Conservation (phyloP, 192 early-diverging fungal species). For the Umbelopsis sp. region DNA sequence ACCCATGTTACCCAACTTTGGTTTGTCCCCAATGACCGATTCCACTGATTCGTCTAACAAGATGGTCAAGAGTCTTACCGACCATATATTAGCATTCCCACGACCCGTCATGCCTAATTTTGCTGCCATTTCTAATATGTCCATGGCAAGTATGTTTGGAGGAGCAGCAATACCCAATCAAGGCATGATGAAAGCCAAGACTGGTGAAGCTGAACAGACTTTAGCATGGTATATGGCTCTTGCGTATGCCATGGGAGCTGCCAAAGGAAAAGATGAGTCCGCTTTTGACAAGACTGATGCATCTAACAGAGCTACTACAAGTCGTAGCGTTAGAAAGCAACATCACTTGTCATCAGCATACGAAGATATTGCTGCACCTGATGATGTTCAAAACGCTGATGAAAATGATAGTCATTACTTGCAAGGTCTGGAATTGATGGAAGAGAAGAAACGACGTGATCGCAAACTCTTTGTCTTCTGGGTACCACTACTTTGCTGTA, state of each 20-base stretch:
- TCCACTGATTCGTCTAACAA: background rate
- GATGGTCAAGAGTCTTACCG: slow-evolving; percentile 12
- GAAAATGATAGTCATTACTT: background rate
- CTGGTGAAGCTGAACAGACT: slow-evolving; percentile 22
- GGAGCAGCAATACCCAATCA: slow-evolving; percentile 3
- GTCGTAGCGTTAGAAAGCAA: slow-evolving; percentile 1
- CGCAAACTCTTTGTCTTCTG: slow-evolving; percentile 24
- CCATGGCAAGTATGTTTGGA: slow-evolving; percentile 11
- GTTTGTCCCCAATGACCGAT: background rate
- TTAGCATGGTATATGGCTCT: slow-evolving; percentile 35
- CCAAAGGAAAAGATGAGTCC: background rate
- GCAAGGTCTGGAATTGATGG: background rate
- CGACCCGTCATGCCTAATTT: slow-evolving; percentile 19
- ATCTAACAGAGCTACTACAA: background rate
- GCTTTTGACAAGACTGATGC: background rate
- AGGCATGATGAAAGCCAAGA: background rate
- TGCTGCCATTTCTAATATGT: slow-evolving; percentile 27
- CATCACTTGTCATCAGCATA: slow-evolving; percentile 9
- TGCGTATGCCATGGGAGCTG: slow-evolving; percentile 30
- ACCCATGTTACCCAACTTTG: slow-evolving; percentile 7
- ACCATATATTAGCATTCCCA: slow-evolving; percentile 23
- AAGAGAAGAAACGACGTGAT: slow-evolving; percentile 28
- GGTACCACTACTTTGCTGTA: slow-evolving; percentile 33
- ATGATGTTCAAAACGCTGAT: background rate
- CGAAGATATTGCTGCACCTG: background rate